These are phyloP conservation scores for Santalum album DNA, from an alignment of 164 flowering plant genomes.

Conservation along the genomic window DNA sequence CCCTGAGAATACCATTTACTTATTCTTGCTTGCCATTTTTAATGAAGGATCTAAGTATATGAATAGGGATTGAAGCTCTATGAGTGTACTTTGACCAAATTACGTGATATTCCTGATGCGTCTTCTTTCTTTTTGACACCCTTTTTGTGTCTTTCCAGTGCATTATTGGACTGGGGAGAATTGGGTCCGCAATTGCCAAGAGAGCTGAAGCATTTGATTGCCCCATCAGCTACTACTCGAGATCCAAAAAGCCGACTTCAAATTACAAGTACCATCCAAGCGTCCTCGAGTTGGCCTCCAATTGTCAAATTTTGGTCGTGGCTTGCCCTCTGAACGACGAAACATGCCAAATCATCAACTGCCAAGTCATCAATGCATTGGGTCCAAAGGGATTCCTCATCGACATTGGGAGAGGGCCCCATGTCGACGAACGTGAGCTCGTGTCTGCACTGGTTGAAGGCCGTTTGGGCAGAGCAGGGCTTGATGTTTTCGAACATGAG, in stretches of 20 bases:
- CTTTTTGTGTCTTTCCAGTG: slow-evolving; percentile 35
- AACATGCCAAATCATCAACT: slow-evolving; percentile 64
- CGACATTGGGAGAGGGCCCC: slow-evolving; percentile 70
- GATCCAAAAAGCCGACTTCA: slow-evolving; percentile 45
- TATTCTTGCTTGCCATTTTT: too few species aligned
- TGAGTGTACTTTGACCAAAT: too few species aligned
- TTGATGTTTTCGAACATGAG: slow-evolving; percentile 49
- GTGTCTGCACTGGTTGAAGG: slow-evolving; percentile 55
- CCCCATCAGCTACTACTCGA: slow-evolving; percentile 54
- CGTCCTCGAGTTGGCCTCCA: slow-evolving; percentile 55
- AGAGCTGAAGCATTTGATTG: slow-evolving; percentile 81
- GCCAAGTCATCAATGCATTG: slow-evolving; percentile 62
- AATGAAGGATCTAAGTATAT: too few species aligned
- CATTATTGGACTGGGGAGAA: slow-evolving; percentile 75
- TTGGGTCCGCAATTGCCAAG: slow-evolving; percentile 71
- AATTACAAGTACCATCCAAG: slow-evolving; percentile 52
- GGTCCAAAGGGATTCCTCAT: slow-evolving; percentile 71
- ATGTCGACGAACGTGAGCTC: slow-evolving; percentile 51
- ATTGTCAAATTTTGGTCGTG: slow-evolving; percentile 54
- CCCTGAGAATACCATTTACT: too few species aligned
- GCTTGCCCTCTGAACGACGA: slow-evolving; percentile 67
- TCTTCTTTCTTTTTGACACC: too few species aligned
- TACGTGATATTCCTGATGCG: too few species aligned
- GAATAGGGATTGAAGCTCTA: too few species aligned
- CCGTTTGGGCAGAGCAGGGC: slow-evolving; percentile 58